These are phyloP conservation scores for Fusarium bactridioides DNA, from an alignment of 2,329 filamentous ascomycete genomes.

Conservation along the genomic window DNA sequence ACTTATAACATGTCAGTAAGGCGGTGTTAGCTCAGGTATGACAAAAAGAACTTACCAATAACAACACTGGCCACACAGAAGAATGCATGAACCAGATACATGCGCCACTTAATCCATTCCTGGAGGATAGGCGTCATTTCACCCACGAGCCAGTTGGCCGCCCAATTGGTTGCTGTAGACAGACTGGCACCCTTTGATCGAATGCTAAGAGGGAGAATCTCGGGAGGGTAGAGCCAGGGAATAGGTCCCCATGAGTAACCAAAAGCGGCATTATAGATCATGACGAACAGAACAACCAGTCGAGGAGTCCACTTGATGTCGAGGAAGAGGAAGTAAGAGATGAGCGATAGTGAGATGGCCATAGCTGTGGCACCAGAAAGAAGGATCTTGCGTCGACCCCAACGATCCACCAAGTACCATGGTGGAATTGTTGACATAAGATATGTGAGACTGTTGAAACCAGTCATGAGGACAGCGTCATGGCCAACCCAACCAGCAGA, in stretches of 20 bases:
- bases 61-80: conserved; percentile 97
- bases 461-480: conserved; percentile 93
- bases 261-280: conserved; percentile 98
- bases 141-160: conserved; percentile 97
- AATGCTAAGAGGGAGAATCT: conserved; percentile 96
- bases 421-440: conserved; percentile 91
- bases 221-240: conserved; percentile 97
- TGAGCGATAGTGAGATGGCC: conserved; percentile 84
- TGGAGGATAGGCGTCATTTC: conserved; percentile 94
- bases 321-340: conserved; percentile 95
- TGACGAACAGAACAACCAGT: conserved; percentile 91
- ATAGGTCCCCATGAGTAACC: conserved; percentile 96
- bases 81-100: conserved; percentile 95
- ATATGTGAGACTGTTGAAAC: conserved; percentile 91
- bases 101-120: conserved; percentile 88
- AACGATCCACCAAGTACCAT: conserved; percentile 95
- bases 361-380: conserved; percentile 90
- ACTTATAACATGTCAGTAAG: conserved; percentile 63
- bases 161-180: conserved; percentile 97
- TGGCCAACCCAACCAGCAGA: conserved; percentile 95
- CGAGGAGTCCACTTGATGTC: conserved; percentile 80
- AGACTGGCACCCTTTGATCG: conserved; percentile 96
- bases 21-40: conserved; percentile 26
- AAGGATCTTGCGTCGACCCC: conserved; percentile 88
- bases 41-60: conserved; percentile 75